Percentiles rank a stretch among this genome's conserved stretches.
phyloP scores from a whole-genome alignment of 1,284 basidiomycete species.

The Phylloporus gajari region DNA sequence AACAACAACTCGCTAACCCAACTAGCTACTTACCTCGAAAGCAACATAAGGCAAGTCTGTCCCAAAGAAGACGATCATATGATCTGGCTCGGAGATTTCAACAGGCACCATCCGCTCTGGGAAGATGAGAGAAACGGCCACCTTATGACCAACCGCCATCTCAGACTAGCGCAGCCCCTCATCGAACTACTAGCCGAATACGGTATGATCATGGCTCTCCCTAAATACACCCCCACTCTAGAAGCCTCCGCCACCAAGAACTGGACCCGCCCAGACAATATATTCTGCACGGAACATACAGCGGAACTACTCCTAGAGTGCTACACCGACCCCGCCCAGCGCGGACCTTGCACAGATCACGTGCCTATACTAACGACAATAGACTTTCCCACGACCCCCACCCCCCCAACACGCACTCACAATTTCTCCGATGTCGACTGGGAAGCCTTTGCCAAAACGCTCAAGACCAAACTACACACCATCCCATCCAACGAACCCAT shows the following conservation, averaged over 20 bases:
- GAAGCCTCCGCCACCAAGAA: slow-evolving; percentile 11
- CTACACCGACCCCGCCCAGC: neutral
- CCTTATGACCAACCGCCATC: slow-evolving; percentile 40
- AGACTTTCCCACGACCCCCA: fast-evolving
- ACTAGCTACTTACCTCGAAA: too few relatives aligned
- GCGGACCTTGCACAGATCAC: slow-evolving; percentile 14
- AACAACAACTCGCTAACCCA: too few relatives aligned
- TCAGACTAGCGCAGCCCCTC: neutral
- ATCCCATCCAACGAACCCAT: slow-evolving; percentile 11
- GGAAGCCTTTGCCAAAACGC: neutral
- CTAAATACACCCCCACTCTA: slow-evolving; percentile 9
- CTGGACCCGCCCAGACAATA: slow-evolving; percentile 17
- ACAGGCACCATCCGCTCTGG: slow-evolving; percentile 55
- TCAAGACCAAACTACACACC: slow-evolving; percentile 26
- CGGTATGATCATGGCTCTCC: slow-evolving; percentile 3
- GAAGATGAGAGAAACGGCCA: slow-evolving; percentile 47
- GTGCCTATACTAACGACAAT: slow-evolving; percentile 14
- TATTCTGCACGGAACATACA: slow-evolving; percentile 14
- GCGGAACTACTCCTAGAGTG: neutral
- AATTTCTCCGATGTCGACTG: neutral
- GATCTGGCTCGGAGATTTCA: slow-evolving; percentile 1
- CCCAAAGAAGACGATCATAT: neutral
- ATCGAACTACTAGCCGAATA: slow-evolving; percentile 9
- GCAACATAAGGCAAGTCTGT: neutral
- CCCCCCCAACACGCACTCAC: neutral